Percentiles rank a stretch among this genome's conserved stretches.
phyloP scores from a whole-genome alignment of 139 green algal species.

The Closterium sp. region DNA sequence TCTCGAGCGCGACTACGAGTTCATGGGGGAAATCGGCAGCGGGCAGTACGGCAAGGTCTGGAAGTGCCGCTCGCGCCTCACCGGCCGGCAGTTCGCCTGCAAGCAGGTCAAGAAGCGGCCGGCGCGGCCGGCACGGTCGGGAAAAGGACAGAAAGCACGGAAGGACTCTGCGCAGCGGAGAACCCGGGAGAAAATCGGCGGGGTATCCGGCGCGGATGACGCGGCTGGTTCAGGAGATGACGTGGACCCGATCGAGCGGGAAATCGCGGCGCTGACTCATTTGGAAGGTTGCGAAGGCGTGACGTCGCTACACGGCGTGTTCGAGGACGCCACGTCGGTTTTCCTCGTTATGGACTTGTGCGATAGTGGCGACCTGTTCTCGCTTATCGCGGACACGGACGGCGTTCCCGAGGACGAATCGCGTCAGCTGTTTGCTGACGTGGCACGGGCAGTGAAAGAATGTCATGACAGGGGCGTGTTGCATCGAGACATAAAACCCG shows the following conservation, averaged over 20 bases:
- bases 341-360: neutral
- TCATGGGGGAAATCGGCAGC: neutral
- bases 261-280: neutral
- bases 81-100: constrained; percentile 11
- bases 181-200: neutral
- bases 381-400: neutral
- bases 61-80: neutral
- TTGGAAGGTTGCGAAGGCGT: neutral
- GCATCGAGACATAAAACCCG: neutral
- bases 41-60: constrained; percentile 1
- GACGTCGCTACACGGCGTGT: neutral
- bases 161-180: neutral
- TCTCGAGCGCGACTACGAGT: constrained; percentile 7
- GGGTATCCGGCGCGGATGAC: neutral
- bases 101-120: neutral
- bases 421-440: constrained; percentile 5
- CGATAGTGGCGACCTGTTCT: neutral
- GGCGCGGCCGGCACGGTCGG: neutral
- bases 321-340: neutral
- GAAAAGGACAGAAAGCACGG: neutral
- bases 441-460: neutral
- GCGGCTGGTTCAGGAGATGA: neutral
- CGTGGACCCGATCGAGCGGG: neutral
- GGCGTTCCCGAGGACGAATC: neutral
- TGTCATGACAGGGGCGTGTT: neutral